These are phyloP conservation scores for Helminthosporium solani DNA, from an alignment of 2,329 filamentous ascomycete genomes.

Conservation along the genomic window DNA sequence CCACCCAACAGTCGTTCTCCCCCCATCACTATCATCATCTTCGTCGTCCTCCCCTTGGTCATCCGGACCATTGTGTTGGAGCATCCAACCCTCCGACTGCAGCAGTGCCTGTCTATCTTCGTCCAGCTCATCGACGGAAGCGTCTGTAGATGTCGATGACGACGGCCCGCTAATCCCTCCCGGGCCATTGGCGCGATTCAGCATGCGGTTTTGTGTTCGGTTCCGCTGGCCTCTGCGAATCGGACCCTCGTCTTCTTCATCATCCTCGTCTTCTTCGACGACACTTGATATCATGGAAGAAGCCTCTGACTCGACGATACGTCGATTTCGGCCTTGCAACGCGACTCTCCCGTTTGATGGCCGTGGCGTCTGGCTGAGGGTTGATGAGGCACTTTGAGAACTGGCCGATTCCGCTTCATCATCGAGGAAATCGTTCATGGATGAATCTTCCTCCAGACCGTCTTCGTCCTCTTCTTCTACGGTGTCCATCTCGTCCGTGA, in stretches of 20 bases:
- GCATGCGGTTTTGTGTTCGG: slow-evolving; percentile 27
- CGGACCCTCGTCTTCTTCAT: slow-evolving; percentile 41
- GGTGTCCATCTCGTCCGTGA: slow-evolving; percentile 45
- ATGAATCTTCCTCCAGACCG: slow-evolving; percentile 41
- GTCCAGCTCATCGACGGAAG: slow-evolving; percentile 40
- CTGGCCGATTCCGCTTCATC: slow-evolving; percentile 27
- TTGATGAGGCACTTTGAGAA: slow-evolving; percentile 33
- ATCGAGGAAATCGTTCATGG: slow-evolving; percentile 47
- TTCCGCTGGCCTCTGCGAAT: slow-evolving; percentile 37
- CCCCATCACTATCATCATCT: slow-evolving; percentile 46
- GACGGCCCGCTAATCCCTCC: slow-evolving; percentile 30
- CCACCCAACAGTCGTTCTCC: slow-evolving; percentile 48
- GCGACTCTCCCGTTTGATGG: slow-evolving; percentile 23
- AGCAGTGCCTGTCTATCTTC: slow-evolving; percentile 42
- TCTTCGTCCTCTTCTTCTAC: slow-evolving; percentile 48
- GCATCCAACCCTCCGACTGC: slow-evolving; percentile 40
- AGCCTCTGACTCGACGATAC: slow-evolving; percentile 43
- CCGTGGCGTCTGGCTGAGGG: slow-evolving; percentile 32
- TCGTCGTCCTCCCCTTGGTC: slow-evolving; percentile 38
- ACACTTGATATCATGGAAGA: slow-evolving; percentile 40
- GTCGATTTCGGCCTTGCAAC: slow-evolving; percentile 29
- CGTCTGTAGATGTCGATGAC: slow-evolving; percentile 39
- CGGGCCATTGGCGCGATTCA: slow-evolving; percentile 39
- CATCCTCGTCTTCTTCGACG: slow-evolving; percentile 38
- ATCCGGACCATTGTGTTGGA: slow-evolving; percentile 39